Evolutionary conservation across 805 yeast species (phyloP), one percentile per base, ranked within the genome.

Genomic region (Yarrowia divulgata): DNA sequence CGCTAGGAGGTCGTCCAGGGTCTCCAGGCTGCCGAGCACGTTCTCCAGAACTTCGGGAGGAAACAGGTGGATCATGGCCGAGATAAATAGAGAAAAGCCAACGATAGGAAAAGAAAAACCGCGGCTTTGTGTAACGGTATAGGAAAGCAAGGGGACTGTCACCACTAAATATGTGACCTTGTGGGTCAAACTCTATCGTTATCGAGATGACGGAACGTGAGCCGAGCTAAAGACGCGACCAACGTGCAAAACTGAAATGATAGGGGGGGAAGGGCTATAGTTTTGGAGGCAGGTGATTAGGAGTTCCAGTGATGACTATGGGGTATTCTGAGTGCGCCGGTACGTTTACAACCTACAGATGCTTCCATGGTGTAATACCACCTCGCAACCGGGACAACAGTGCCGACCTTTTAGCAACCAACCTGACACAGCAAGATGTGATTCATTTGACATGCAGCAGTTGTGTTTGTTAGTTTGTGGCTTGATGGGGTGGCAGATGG

Each of bases 181-280:
- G 66, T 29, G 52, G 66, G 66, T 60, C 66, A 60, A 60, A 60
- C 66, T 45, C 34, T 60, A 60, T 60, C 66, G 66, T 60, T 60
- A 60, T 60, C 66, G 66, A 34, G 52, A 39, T 16, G 64, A 39
- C 29, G 62, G 35, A 42, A 42, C 63, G 50, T 23, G 52, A 34
- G n/a, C 40, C 13, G 66, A 43, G 64, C 35, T 55, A 55, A 55
- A 39, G 46, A 57, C 48, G 39, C 48, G 63, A 39, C 43, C 58
- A 18, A 16, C 55, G 23, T 16, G 55, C 50, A 32, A 49, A 49
- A 49, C 5, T 34, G 10, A 32, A 49, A 14, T 8, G 8, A 49
- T 50, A 50, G 14, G 18, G 19, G n/a, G 55, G 13, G 35, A 48
- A 48, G 29, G 4, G 29, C 29, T 23, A 23, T 23, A 23, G 29